Conservation (phyloP, 2,329 filamentous ascomycete species). For the Hymenoscyphus occultus region DNA sequence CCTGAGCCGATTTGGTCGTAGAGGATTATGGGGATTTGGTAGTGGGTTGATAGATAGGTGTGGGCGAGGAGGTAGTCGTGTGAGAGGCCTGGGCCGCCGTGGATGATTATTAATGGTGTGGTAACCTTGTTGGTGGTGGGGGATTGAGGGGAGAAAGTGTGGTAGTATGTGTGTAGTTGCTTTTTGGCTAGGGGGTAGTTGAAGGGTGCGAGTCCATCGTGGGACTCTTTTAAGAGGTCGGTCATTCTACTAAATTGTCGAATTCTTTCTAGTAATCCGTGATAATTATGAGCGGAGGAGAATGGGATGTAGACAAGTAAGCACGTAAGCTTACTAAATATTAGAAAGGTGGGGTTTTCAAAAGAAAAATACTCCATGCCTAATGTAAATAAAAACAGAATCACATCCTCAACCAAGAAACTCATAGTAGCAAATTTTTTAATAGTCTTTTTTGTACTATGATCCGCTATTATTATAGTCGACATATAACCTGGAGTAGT, state of each 20-base stretch:
- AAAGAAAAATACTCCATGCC: background rate
- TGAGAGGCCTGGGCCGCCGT: slow-evolving; percentile 47
- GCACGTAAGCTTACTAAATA: background rate
- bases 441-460: too few species aligned
- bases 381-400: too few species aligned
- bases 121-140: too few species aligned
- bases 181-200: background rate
- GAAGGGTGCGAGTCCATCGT: slow-evolving; percentile 5
- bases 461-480: too few species aligned
- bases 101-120: slow-evolving; percentile 35
- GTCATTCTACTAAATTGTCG: background rate
- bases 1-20: slow-evolving; percentile 55
- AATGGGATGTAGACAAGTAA: background rate
- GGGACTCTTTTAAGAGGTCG: background rate
- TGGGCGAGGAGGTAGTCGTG: slow-evolving; percentile 44
- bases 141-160: background rate
- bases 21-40: slow-evolving; percentile 46
- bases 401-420: too few species aligned
- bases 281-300: too few species aligned
- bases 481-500: too few species aligned
- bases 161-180: slow-evolving; percentile 1
- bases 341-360: background rate
- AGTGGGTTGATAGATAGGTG: slow-evolving; percentile 38
- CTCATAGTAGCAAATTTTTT: too few species aligned
- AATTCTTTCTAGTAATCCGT: too few species aligned